Conservation (phyloP, 2,329 filamentous ascomycete genomes). For the Colletotrichum spinosum region DNA sequence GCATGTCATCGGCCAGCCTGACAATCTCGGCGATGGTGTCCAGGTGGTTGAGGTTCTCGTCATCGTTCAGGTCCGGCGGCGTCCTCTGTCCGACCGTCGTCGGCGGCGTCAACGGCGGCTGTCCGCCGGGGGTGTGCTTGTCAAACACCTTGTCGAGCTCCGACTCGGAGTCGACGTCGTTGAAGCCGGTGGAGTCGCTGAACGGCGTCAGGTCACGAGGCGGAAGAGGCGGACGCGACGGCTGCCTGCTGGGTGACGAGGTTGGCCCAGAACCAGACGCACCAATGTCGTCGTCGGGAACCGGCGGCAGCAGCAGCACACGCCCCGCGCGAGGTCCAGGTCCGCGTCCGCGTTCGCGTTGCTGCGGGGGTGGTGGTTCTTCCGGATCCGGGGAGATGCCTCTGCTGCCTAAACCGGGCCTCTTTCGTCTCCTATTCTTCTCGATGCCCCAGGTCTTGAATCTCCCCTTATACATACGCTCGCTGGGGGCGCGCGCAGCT, state of each 20-base stretch:
- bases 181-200: background rate
- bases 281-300: no score
- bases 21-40: slow-evolving; percentile 6
- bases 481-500: background rate
- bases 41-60: background rate
- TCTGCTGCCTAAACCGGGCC: background rate
- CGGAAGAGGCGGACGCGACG: no score
- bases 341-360: background rate
- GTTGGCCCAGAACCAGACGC: no score
- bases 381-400: background rate
- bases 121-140: background rate
- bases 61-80: background rate
- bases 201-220: no score
- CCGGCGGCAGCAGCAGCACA: no score
- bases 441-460: slow-evolving; percentile 31
- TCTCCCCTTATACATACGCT: slow-evolving; percentile 34
- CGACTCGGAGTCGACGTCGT: background rate
- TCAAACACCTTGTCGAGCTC: background rate
- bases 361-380: background rate
- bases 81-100: background rate
- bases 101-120: background rate
- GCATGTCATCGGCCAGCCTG: slow-evolving; percentile 2
- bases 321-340: no score
- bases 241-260: no score
- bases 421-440: slow-evolving; percentile 22